Conservation (phyloP, 2,329 filamentous ascomycete genomes). For the Rhinocladiella similis region DNA sequence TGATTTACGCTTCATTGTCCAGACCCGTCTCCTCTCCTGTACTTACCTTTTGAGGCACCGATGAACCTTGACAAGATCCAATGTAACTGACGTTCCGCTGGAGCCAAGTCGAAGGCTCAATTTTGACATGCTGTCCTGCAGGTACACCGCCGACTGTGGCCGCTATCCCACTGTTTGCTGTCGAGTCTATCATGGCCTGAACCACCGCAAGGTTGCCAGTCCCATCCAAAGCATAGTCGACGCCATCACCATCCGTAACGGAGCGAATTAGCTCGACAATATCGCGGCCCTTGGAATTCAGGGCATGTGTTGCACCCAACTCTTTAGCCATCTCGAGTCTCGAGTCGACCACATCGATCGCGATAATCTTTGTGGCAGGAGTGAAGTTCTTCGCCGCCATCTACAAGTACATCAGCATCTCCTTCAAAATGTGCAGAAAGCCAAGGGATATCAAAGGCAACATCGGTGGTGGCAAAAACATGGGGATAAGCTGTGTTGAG, state of each 20-base stretch:
- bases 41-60: not conserved
- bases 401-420: too few relatives aligned
- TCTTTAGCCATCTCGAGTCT: constrained; percentile 44
- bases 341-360: constrained; percentile 45
- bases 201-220: constrained; percentile 7
- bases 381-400: constrained; percentile 33
- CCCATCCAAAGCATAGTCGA: constrained; percentile 19
- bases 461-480: too few relatives aligned
- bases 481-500: too few relatives aligned
- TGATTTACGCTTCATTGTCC: too few relatives aligned
- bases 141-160: not conserved
- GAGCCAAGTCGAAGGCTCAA: not conserved
- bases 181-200: not conserved
- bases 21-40: too few relatives aligned
- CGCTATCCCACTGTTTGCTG: not conserved
- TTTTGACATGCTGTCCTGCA: not conserved
- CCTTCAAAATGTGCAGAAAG: too few relatives aligned
- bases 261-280: constrained; percentile 31
- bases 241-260: constrained; percentile 20
- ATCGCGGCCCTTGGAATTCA: constrained; percentile 35
- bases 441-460: too few relatives aligned
- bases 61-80: not conserved
- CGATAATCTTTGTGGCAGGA: constrained; percentile 37
- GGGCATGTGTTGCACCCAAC: constrained; percentile 45
- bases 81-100: not conserved